Conservation (phyloP, 805 yeast species). For the Pichia heedii region DNA sequence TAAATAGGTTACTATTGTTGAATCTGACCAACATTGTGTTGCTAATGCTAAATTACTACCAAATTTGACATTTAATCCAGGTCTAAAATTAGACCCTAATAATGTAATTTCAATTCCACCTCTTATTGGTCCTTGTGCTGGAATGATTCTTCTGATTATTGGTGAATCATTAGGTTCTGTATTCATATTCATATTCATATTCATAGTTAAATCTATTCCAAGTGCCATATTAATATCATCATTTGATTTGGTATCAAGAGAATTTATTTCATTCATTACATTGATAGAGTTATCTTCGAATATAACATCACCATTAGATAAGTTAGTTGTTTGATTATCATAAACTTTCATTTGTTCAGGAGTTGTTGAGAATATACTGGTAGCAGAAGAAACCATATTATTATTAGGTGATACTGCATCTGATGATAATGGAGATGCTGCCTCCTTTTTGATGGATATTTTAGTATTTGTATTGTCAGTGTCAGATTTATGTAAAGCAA, state of each 20-base stretch:
- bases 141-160: conserved; percentile 76
- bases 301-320: not conserved
- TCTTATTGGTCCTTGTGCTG: conserved; percentile 89
- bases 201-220: not conserved
- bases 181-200: not conserved
- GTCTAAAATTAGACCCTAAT: conserved; percentile 77
- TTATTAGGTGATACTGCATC: conserved; percentile 27
- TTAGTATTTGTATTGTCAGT: not conserved
- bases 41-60: conserved; percentile 74
- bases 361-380: conserved; percentile 25
- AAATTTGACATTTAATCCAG: conserved; percentile 76
- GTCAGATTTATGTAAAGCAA: too few relatives aligned
- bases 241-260: not conserved
- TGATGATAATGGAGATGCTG: conserved; percentile 24
- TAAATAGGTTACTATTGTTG: conserved; percentile 85
- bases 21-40: conserved; percentile 93
- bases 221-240: not conserved
- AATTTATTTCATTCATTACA: not conserved
- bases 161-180: conserved; percentile 28
- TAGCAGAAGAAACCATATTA: conserved; percentile 22
- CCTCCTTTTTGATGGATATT: conserved; percentile 18
- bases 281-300: not conserved
- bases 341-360: conserved; percentile 20
- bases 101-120: conserved; percentile 96
- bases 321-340: not conserved